Percentiles rank a stretch among this genome's conserved stretches.
phyloP scores from a whole-genome alignment of 2,329 filamentous ascomycete species.

The Aspergillus hiratsukae region DNA sequence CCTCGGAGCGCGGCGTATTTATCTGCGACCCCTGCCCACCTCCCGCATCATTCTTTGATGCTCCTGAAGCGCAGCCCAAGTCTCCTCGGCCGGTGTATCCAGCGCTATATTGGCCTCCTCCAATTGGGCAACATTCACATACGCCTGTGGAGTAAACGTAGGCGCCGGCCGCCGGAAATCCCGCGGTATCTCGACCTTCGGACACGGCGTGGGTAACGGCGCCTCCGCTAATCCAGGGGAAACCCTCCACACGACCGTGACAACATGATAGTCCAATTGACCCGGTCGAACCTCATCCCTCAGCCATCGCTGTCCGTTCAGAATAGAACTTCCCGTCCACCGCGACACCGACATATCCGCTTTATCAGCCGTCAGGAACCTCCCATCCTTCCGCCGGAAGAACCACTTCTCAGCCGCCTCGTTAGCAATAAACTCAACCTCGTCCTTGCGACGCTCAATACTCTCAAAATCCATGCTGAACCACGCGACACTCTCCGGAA shows the following conservation, averaged over 20 bases:
- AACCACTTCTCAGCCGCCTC: constrained; percentile 34
- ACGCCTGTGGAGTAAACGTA: background rate
- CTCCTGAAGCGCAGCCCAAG: background rate
- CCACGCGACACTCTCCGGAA: constrained; percentile 35
- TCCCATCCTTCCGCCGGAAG: constrained; percentile 32
- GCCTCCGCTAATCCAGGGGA: background rate
- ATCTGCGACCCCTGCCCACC: background rate
- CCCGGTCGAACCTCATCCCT: constrained; percentile 41
- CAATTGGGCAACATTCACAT: background rate
- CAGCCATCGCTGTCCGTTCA: constrained; percentile 36
- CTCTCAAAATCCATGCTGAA: constrained; percentile 48
- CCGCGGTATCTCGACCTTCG: background rate
- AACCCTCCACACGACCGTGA: constrained; percentile 34
- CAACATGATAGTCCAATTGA: constrained; percentile 44
- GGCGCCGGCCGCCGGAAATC: background rate
- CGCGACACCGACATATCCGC: constrained; percentile 26
- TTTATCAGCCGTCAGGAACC: constrained; percentile 26
- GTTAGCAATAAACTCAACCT: constrained; percentile 44
- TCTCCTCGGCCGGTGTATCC: background rate
- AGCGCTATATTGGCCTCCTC: background rate
- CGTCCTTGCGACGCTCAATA: constrained; percentile 41
- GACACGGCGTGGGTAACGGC: background rate
- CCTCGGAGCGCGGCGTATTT: no score
- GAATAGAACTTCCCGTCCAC: constrained; percentile 47
- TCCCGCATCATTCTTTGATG: background rate